Base-by-base conservation (phyloP, 495 filamentous ascomycete genomes). In the Haplographium delicatum region DNA sequence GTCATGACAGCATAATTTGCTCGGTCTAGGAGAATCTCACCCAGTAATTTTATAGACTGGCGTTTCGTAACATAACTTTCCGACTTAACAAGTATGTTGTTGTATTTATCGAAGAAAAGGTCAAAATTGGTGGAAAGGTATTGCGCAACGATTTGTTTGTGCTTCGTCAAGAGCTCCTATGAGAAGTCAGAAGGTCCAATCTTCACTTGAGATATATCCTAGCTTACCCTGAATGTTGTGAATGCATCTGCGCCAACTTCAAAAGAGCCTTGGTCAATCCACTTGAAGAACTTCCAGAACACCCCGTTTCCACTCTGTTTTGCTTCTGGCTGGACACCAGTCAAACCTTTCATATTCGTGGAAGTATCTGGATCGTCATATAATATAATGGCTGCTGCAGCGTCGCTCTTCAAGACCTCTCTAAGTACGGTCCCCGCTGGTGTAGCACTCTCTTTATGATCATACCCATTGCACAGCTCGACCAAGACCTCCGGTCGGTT, bases 1-100 rank as follows among this genome's bases (percentile, higher is more conserved):
- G 91, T 95, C 94, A 99, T 99, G 62, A 97, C 86, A 64, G 82
- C 88, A 75, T 97, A 99, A 67, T 97, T 96, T 49, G 90, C 86
- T 25, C 94, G 81, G 63, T 97, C 94, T 20, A 99, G 75, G 40
- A 99, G 68, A 44, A 99, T 86, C 69, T 97, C 94, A 11, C 94
- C 94, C 1, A 99, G 80, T 22, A 99, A 72, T 67, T 97, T 97
- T 67, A 97, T 96, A 20, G 90, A 96, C 69, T 99, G 94, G 42
- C 94, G 81, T 69, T 99, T 97, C 30, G 94, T 97, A 34, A 99
- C 94, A 67, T 99, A 99, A 56, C 86, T 94, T 53, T 88, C 86
- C 25, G 91, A 96, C 57, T 90, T 84, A 8, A 96, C 78, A 1
- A 99, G 78, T n/a, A 85, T 75, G 18, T 68, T 75, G 68, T 99